phyloP scores from a whole-genome alignment of 2,329 filamentous ascomycete genomes.

The Nigrospora osmanthi region DNA sequence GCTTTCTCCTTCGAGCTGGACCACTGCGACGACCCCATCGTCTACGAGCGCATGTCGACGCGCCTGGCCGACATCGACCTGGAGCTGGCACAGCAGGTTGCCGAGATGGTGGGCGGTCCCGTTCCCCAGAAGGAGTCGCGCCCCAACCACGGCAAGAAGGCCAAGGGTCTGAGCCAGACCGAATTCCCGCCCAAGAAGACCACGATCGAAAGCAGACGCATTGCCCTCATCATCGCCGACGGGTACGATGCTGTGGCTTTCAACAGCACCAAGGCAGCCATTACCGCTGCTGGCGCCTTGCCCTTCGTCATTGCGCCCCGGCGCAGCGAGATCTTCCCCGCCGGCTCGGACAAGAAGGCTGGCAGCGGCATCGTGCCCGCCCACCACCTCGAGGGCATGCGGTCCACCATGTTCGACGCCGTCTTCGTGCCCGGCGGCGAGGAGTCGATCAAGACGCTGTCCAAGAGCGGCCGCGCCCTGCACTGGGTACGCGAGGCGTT shows the following conservation, averaged over 20 bases:
- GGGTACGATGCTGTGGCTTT: conserved; percentile 65
- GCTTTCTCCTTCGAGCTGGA: conserved; percentile 67
- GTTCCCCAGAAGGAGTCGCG: conserved; percentile 43
- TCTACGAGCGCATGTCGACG: conserved; percentile 63
- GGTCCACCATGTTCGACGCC: conserved; percentile 75
- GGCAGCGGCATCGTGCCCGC: conserved; percentile 56
- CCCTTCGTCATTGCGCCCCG: conserved; percentile 67
- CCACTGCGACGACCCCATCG: conserved; percentile 71
- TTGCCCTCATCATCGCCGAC: conserved; percentile 71
- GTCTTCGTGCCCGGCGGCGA: conserved; percentile 69
- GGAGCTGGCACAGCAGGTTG: conserved; percentile 59
- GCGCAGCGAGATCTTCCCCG: conserved; percentile 57
- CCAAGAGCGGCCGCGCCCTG: conserved; percentile 62
- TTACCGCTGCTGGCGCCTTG: conserved; percentile 55
- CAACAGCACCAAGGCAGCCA: conserved; percentile 53
- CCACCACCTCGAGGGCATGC: conserved; percentile 73
- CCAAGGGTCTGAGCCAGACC: conserved; percentile 61
- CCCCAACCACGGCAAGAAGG: conserved; percentile 58
- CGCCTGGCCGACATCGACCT: conserved; percentile 68
- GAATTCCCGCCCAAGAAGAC: conserved; percentile 57
- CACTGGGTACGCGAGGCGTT: conserved; percentile 78
- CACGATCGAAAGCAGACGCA: conserved; percentile 61
- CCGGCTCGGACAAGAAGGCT: conserved; percentile 43
- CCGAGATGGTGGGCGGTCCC: conserved; percentile 60
- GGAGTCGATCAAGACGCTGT: conserved; percentile 52